phyloP scores from a whole-genome alignment of 2,329 filamentous ascomycete genomes.

The Chaetomium strumarium region DNA sequence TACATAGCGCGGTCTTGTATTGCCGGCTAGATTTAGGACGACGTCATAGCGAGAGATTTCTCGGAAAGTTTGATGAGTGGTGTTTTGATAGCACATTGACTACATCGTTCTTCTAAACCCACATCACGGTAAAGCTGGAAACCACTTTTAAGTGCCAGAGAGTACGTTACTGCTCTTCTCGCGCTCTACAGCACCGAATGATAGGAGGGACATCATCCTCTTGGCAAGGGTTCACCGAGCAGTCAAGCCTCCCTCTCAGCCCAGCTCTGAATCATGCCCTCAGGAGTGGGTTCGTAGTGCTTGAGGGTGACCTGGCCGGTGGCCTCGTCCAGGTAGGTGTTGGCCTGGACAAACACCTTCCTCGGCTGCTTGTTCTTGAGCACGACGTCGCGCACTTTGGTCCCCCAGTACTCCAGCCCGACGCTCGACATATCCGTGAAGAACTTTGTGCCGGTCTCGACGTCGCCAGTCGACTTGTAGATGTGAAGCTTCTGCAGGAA shows the following conservation, averaged over 20 bases:
- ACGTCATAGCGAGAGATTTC: no score
- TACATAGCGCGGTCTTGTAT: no score
- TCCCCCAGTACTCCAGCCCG: constrained; percentile 75
- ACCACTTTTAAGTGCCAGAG: no score
- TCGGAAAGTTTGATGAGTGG: no score
- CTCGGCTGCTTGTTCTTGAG: constrained; percentile 73
- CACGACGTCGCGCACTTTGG: constrained; percentile 69
- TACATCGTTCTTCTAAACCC: no score
- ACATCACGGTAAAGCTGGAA: no score
- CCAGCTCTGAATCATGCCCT: constrained; percentile 81
- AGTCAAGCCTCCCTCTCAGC: constrained; percentile 52
- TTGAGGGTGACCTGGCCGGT: constrained; percentile 68
- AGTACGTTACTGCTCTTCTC: no score
- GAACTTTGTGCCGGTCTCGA: constrained; percentile 68
- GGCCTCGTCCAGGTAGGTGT: constrained; percentile 66
- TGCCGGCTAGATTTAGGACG: no score
- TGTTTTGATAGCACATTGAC: no score
- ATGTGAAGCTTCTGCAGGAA: constrained; percentile 90
- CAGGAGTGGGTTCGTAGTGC: constrained; percentile 77
- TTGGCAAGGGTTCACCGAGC: no score
- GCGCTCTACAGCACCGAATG: no score
- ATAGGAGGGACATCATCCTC: no score
- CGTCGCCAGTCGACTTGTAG: constrained; percentile 85
- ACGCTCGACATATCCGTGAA: constrained; percentile 82
- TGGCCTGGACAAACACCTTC: constrained; percentile 91